Evolutionary conservation across 805 yeast species (phyloP).

Genomic region (Blastobotrys peoriensis): DNA sequence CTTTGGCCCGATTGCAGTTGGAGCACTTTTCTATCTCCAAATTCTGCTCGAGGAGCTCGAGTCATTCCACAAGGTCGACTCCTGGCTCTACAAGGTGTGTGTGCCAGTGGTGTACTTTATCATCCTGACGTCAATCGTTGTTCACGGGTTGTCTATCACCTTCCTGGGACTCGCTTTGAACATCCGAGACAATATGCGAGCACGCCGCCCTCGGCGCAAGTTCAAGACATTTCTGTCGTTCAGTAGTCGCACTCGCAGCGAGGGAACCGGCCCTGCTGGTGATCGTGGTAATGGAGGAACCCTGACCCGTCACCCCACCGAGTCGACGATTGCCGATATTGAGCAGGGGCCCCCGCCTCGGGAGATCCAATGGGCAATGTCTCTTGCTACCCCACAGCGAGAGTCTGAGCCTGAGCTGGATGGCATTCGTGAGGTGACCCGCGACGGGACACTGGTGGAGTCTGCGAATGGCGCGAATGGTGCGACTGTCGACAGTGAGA

Average conservation of each 20-base stretch:
- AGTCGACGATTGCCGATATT: too few species aligned
- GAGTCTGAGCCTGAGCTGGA: too few species aligned
- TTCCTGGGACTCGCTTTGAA: slow-evolving; percentile 2
- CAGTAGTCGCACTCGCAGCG: background rate
- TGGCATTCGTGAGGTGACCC: too few species aligned
- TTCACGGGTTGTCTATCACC: slow-evolving; percentile 50
- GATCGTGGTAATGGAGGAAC: too few species aligned
- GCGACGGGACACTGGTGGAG: too few species aligned
- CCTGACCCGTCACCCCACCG: too few species aligned
- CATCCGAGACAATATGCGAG: background rate
- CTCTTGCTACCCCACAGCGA: too few species aligned
- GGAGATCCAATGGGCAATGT: too few species aligned
- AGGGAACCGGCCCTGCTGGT: background rate
- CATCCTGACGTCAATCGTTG: slow-evolving; percentile 63
- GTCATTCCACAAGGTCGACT: slow-evolving; percentile 20
- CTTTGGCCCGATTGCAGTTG: slow-evolving; percentile 74
- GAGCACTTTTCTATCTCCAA: slow-evolving; percentile 52
- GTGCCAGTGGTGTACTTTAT: slow-evolving; percentile 70
- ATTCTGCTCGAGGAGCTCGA: slow-evolving; percentile 37
- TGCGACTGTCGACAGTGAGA: too few species aligned
- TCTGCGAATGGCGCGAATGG: too few species aligned
- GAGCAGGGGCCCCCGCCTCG: too few species aligned
- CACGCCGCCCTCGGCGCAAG: background rate
- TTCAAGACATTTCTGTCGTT: background rate
- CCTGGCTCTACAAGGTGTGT: slow-evolving; percentile 44